Evolutionary conservation across 306 rosid genomes (phyloP).

Genomic region (Cucumis hystrix): DNA sequence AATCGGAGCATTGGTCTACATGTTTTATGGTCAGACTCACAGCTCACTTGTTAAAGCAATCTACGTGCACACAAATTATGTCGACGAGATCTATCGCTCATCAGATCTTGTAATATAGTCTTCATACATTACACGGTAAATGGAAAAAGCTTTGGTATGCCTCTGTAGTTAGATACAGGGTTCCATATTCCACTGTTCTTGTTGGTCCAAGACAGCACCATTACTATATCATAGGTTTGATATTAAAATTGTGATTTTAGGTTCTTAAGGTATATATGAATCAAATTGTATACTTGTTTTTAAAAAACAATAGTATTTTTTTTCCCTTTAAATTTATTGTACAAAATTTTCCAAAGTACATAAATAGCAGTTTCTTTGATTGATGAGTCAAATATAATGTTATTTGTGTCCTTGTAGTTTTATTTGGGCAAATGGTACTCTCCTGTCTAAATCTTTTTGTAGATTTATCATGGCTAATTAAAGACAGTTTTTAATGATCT

Average conservation of each 20-base stretch:
- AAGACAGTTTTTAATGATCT: too few relatives aligned
- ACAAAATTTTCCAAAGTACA: too few relatives aligned
- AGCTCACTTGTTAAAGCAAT: slow-evolving; percentile 48
- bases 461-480: too few relatives aligned
- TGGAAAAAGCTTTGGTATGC: not conserved
- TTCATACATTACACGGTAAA: not conserved
- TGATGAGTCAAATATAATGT: not conserved
- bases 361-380: not conserved
- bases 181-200: not conserved
- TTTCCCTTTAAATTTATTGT: not conserved
- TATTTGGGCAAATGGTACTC: too few relatives aligned
- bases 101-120: slow-evolving; percentile 19
- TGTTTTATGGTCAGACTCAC: slow-evolving; percentile 47
- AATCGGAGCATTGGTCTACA: slow-evolving; percentile 35
- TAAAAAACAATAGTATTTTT: not conserved
- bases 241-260: not conserved
- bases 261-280: not conserved
- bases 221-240: not conserved
- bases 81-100: slow-evolving; percentile 29
- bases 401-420: not conserved
- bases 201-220: not conserved
- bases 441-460: too few relatives aligned
- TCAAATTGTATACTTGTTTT: not conserved
- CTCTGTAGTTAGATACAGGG: not conserved
- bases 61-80: slow-evolving; percentile 39